A percentile compares a stretch with the other conserved stretches of the same genome.
These are phyloP conservation scores for Taphrina betulina DNA, from an alignment of 1,139 yeast genomes.

Conservation along the genomic window DNA sequence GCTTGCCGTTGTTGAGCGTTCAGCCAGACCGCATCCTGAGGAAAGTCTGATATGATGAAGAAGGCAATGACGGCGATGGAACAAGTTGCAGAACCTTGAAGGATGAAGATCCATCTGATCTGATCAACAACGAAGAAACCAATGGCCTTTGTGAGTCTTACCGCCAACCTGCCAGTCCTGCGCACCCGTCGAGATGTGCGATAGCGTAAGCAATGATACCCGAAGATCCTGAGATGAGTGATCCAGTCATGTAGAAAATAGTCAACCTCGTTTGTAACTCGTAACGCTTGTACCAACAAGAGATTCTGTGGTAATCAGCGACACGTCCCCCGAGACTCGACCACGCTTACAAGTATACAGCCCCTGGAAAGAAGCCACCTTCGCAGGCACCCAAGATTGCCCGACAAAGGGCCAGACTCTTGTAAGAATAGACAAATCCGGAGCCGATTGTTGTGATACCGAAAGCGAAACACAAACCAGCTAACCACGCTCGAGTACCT, in stretches of 20 bases:
- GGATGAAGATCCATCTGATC: slow-evolving; percentile 70
- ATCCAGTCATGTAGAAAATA: slow-evolving; percentile 39
- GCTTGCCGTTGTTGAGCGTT: slow-evolving; percentile 61
- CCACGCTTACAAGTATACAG: slow-evolving; percentile 11
- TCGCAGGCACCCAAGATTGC: slow-evolving; percentile 36
- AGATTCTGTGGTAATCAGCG: slow-evolving; percentile 35
- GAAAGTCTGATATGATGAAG: slow-evolving; percentile 67
- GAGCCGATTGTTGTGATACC: slow-evolving; percentile 47
- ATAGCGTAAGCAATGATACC: slow-evolving; percentile 44
- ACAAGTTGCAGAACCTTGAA: slow-evolving; percentile 65
- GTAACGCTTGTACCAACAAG: slow-evolving; percentile 36
- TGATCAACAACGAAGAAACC: slow-evolving; percentile 64
- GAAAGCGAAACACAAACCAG: slow-evolving; percentile 37
- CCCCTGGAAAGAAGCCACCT: slow-evolving; percentile 38
- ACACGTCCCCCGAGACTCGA: background rate
- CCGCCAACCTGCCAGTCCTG: slow-evolving; percentile 55
- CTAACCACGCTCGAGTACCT: slow-evolving; percentile 54
- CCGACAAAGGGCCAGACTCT: slow-evolving; percentile 60
- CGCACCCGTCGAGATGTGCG: slow-evolving; percentile 40
- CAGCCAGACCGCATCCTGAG: slow-evolving; percentile 44
- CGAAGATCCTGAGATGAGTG: slow-evolving; percentile 40
- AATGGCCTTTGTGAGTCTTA: too few species aligned
- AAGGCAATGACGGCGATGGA: slow-evolving; percentile 62
- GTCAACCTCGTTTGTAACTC: slow-evolving; percentile 35
- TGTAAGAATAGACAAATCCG: slow-evolving; percentile 61